phyloP scores from a whole-genome alignment of 78 protist genomes.

The Dictyostelium capitatum region DNA sequence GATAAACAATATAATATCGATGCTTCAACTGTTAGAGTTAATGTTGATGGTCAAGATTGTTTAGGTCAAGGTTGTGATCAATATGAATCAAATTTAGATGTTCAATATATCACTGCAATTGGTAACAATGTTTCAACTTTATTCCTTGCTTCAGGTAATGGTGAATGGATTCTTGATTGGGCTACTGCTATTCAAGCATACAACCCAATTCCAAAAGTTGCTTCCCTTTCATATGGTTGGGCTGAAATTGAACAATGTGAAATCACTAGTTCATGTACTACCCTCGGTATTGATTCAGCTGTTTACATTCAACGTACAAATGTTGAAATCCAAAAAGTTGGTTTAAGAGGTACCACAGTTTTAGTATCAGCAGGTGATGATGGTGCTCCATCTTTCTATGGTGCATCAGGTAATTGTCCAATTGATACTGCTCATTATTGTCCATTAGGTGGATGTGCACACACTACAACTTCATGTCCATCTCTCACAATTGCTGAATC shows the following conservation, averaged over 20 bases:
- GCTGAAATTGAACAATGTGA: conserved; percentile 82
- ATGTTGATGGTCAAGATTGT: conserved; percentile 52
- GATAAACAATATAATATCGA: conserved; percentile 14
- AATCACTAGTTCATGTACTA: conserved; percentile 45
- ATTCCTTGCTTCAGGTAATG: conserved; percentile 52
- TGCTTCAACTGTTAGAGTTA: conserved; percentile 28
- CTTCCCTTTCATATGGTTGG: conserved; percentile 80
- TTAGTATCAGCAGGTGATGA: conserved; percentile 87
- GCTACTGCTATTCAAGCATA: conserved; percentile 17
- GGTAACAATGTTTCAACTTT: conserved; percentile 53
- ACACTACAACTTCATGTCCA: conserved; percentile 30
- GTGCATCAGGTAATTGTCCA: conserved; percentile 82
- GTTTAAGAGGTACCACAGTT: conserved; percentile 80
- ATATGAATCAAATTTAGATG: conserved; percentile 73
- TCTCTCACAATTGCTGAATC: conserved; percentile 38
- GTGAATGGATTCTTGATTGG: conserved; percentile 75
- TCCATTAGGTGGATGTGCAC: conserved; percentile 81
- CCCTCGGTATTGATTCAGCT: conserved; percentile 18
- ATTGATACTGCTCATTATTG: conserved; percentile 49
- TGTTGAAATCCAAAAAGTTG: conserved; percentile 79
- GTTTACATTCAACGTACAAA: conserved; percentile 66
- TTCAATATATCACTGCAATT: conserved; percentile 70
- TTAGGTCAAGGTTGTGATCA: conserved; percentile 57
- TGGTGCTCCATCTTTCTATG: conserved; percentile 80
- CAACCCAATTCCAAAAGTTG: conserved; percentile 58